Base-by-base conservation (phyloP, 139 green algal species). In the Auxenochlorella protothecoides region DNA sequence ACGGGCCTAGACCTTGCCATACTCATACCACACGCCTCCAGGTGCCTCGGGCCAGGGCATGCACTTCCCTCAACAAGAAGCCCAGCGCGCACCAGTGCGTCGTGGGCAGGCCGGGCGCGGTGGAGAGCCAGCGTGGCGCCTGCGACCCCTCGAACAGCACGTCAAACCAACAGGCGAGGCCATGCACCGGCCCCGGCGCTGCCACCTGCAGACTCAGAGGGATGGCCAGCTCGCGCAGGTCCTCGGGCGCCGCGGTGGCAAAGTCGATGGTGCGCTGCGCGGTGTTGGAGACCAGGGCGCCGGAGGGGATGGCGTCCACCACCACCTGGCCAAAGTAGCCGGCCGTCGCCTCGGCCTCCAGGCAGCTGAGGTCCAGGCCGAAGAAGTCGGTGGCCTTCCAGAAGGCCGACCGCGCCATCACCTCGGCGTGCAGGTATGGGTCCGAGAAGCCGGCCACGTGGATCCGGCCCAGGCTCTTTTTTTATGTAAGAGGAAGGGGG, bases 91-190 rank as follows among this genome's bases (percentile, higher is more conserved):
- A 90, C 92, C 93, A 98, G 87, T 98, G 93, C 4, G 93, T 98
- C 16, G 89, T 90, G 56, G 93, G 89, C 69, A 89, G 78, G 4
- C 92, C 93, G 3, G 93, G 93, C 4, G 93, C 93, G 0, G 93
- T 98, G 66, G 85, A 91, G 51, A 98, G 86, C 87, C 87, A 96
- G 10, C 87, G 71, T 62, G 84, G 86, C 55, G 69, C 66, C 13
- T 80, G 67, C 14, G 61, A 78, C 53, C 89, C 92, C 52, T 89
- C 79, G 81, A 97, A 98, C 53, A 93, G 81, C 54, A 98, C 91
- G 77, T 97, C 93, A 83, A 97, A 97, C 93, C 93, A 98, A 72
- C 80, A 90, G 3, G 91, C 93, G 7, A 98, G 55, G 54, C 93
- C 93, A 77, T 98, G 93, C 60, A 97, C 83, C 8, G 77, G 78